These are phyloP conservation scores for Arthrobotrys iridis DNA, from an alignment of 2,329 filamentous ascomycete genomes.

Conservation along the genomic window DNA sequence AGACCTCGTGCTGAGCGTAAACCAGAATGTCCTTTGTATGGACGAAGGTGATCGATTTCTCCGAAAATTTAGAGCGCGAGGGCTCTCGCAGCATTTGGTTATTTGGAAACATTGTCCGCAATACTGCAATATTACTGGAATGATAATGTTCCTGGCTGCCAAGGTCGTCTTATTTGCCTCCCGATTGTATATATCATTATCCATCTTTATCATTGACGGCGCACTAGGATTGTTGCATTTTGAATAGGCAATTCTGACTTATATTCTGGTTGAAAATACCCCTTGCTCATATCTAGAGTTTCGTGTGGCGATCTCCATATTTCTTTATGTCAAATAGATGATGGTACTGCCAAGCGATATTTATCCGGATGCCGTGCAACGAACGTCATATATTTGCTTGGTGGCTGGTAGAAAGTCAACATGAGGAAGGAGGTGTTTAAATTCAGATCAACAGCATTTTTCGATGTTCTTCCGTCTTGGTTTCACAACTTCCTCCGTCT, in stretches of 20 bases:
- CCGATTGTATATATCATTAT: not conserved
- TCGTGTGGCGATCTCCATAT: not conserved
- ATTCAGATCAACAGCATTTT: slow-evolving; percentile 3
- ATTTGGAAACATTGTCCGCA: too few species aligned
- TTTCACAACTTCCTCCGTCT: slow-evolving; percentile 41
- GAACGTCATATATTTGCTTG: slow-evolving; percentile 35
- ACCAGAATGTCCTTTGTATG: slow-evolving; percentile 32
- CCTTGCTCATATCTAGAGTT: not conserved
- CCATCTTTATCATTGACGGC: not conserved
- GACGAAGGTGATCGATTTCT: slow-evolving; percentile 30
- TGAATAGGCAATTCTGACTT: not conserved
- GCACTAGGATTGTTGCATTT: not conserved
- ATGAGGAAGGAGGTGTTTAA: slow-evolving; percentile 4
- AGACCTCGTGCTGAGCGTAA: slow-evolving; percentile 21
- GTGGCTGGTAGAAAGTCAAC: not conserved
- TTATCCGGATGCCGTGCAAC: slow-evolving; percentile 24
- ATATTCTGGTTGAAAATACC: too few species aligned
- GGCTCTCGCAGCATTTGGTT: too few species aligned
- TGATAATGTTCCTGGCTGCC: too few species aligned
- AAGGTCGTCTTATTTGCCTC: not conserved
- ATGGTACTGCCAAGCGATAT: slow-evolving; percentile 46
- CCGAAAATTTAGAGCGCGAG: not conserved
- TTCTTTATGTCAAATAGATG: not conserved
- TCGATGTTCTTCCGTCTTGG: slow-evolving; percentile 45
- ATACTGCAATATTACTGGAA: too few species aligned